A percentile compares a stretch with the other conserved stretches of the same genome.
phyloP scores from a whole-genome alignment of 306 rosid species.

The Rosa rugosa region DNA sequence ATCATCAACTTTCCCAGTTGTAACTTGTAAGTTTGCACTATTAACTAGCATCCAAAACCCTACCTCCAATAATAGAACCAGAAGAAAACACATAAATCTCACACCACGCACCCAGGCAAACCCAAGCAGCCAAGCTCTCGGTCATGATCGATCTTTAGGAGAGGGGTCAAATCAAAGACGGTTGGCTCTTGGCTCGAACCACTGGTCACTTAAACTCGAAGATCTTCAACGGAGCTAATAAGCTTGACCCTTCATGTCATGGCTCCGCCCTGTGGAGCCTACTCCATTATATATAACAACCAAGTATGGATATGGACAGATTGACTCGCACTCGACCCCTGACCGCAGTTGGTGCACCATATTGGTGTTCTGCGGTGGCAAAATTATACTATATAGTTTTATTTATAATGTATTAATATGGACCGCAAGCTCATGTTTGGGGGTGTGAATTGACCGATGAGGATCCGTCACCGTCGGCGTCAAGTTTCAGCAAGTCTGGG shows the following conservation, averaged over 20 bases:
- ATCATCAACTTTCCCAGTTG: not conserved
- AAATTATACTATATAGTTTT: not conserved
- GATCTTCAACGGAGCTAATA: not conserved
- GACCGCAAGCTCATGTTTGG: not conserved
- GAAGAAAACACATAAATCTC: not conserved
- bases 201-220: not conserved
- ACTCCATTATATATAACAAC: not conserved
- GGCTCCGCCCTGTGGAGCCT: not conserved
- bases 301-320: not conserved
- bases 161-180: slow-evolving; percentile 21
- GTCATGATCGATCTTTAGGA: not conserved
- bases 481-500: not conserved
- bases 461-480: slow-evolving; percentile 2
- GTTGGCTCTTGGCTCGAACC: slow-evolving; percentile 18
- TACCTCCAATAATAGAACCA: not conserved
- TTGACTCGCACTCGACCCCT: slow-evolving; percentile 6
- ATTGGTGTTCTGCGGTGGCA: not conserved
- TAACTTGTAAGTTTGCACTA: not conserved
- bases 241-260: not conserved
- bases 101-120: not conserved
- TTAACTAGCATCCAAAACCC: not conserved
- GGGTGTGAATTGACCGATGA: slow-evolving; percentile 1
- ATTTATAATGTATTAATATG: not conserved
- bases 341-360: not conserved
- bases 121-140: not conserved